Evolutionary conservation across 2,329 filamentous ascomycete genomes (phyloP).

Genomic region (Fusarium redolens): DNA sequence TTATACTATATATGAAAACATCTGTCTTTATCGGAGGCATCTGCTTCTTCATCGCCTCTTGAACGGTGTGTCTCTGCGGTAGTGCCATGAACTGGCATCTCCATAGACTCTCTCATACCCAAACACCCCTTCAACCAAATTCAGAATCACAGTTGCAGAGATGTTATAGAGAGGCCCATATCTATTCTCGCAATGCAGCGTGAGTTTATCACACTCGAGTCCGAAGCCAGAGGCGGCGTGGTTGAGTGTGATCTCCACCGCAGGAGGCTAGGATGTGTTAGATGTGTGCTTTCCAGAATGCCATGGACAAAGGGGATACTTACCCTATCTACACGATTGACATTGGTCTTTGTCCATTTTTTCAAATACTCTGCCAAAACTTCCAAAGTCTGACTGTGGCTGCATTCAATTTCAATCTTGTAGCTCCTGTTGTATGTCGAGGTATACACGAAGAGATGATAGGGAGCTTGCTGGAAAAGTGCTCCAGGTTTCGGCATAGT

Average conservation of each 20-base stretch:
- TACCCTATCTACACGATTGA: slow-evolving; percentile 51
- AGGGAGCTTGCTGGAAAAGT: slow-evolving; percentile 60
- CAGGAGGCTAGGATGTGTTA: slow-evolving; percentile 51
- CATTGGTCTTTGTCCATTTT: slow-evolving; percentile 60
- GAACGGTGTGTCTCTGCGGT: slow-evolving; percentile 33
- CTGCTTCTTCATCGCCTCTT: slow-evolving; percentile 5
- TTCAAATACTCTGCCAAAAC: slow-evolving; percentile 59
- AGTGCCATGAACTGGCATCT: slow-evolving; percentile 44
- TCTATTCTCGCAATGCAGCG: slow-evolving; percentile 50
- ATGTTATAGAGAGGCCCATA: slow-evolving; percentile 50
- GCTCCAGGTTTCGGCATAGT: slow-evolving; percentile 60
- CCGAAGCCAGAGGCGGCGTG: slow-evolving; percentile 59
- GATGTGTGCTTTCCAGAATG: background rate
- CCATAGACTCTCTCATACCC: slow-evolving; percentile 52
- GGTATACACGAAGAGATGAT: slow-evolving; percentile 57
- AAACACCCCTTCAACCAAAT: slow-evolving; percentile 59
- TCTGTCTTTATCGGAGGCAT: fast-evolving
- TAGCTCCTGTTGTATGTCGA: slow-evolving; percentile 30
- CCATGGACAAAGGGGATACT: slow-evolving; percentile 1
- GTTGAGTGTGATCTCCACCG: slow-evolving; percentile 55
- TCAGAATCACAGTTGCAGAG: slow-evolving; percentile 57
- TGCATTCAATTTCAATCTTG: slow-evolving; percentile 58
- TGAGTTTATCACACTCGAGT: slow-evolving; percentile 57
- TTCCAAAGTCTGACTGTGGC: slow-evolving; percentile 59
- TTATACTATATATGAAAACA: too few relatives aligned